Conservation (phyloP, 1,139 yeast genomes). For the Debaryomyces sp. region DNA sequence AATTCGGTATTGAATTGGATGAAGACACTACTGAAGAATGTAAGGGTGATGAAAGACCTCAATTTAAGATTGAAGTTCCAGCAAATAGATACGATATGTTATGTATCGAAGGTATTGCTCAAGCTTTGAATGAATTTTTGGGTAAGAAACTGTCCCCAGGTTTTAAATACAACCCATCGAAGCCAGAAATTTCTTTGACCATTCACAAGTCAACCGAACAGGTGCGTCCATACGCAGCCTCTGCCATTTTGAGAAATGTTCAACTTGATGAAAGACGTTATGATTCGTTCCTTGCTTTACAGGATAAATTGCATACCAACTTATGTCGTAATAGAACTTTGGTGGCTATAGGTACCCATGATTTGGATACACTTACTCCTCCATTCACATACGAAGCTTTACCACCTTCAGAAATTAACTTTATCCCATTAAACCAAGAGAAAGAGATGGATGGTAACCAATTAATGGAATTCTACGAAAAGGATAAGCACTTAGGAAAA, state of each 20-base stretch:
- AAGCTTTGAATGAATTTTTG: constrained; percentile 87
- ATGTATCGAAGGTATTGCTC: constrained; percentile 97
- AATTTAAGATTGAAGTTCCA: constrained; percentile 93
- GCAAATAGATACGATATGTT: constrained; percentile 98
- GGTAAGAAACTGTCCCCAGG: constrained; percentile 68
- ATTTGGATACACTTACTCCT: constrained; percentile 76
- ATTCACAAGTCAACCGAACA: constrained; percentile 72
- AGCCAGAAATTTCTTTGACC: constrained; percentile 67
- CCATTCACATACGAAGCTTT: constrained; percentile 91
- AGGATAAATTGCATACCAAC: constrained; percentile 94
- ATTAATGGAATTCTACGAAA: constrained; percentile 86
- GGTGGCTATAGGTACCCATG: constrained; percentile 99
- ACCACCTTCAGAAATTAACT: constrained; percentile 75
- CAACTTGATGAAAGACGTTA: constrained; percentile 81
- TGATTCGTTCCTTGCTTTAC: constrained; percentile 92
- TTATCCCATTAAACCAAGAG: constrained; percentile 84
- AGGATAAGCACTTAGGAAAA: constrained; percentile 87
- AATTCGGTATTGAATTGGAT: constrained; percentile 95
- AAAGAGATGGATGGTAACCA: constrained; percentile 74
- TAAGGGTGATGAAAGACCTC: constrained; percentile 84
- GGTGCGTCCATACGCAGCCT: constrained; percentile 92
- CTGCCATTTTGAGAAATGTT: constrained; percentile 85
- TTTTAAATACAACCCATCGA: constrained; percentile 61
- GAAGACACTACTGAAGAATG: constrained; percentile 91
- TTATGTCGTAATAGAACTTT: constrained; percentile 95